Percentiles rank a stretch among this genome's conserved stretches.
Conservation (phyloP, 75 land plant genomes). For the Pseudotsuga menziesii region DNA sequence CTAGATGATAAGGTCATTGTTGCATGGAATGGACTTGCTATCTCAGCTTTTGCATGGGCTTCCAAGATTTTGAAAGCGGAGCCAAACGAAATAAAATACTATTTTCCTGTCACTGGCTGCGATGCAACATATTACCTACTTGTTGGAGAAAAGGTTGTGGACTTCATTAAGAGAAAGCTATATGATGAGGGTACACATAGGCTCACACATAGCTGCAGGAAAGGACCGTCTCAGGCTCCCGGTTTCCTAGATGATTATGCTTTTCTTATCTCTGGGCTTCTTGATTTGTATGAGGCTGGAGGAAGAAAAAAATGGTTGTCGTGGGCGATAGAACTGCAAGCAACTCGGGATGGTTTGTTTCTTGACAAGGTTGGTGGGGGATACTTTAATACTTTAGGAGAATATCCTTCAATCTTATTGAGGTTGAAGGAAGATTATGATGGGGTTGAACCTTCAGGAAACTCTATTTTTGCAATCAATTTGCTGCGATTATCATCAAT, state of each 20-base stretch:
- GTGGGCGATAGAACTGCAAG: constrained; percentile 94
- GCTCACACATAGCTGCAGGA: constrained; percentile 75
- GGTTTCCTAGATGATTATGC: constrained; percentile 99
- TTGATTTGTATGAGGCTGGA: constrained; percentile 87
- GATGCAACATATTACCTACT: constrained; percentile 71
- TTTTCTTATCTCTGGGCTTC: constrained; percentile 79
- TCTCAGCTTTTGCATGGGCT: no score
- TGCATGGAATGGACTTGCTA: no score
- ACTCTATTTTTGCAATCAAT: constrained; percentile 91
- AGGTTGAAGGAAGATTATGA: constrained; percentile 98
- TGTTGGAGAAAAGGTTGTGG: constrained; percentile 75
- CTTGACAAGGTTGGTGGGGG: constrained; percentile 91
- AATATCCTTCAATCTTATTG: constrained; percentile 84
- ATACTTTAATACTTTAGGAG: constrained; percentile 91
- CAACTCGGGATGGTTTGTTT: constrained; percentile 83
- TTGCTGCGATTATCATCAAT: constrained; percentile 70
- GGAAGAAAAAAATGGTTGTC: constrained; percentile 70
- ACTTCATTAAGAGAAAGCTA: constrained; percentile 62
- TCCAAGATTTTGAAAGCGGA: no score
- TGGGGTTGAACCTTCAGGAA: constrained; percentile 98
- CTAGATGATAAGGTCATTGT: no score
- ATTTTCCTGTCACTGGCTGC: no score
- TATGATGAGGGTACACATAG: constrained; percentile 60
- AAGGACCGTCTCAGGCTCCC: constrained; percentile 91
- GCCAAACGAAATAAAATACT: no score